Evolutionary conservation across 441 rosid species (phyloP).

Genomic region (Populus trichocarpa): DNA sequence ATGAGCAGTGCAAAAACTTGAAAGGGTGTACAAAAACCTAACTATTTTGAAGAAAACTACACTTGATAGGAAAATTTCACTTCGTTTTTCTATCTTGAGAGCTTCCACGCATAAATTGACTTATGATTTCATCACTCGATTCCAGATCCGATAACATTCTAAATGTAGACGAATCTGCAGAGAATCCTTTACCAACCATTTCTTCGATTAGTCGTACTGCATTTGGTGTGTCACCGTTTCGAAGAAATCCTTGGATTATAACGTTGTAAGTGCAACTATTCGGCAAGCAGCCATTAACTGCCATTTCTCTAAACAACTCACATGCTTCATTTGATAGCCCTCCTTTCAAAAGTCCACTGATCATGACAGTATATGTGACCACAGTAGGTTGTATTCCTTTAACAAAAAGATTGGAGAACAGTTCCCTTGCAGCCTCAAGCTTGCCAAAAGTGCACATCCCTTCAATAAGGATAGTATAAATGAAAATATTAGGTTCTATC

Average conservation of each 20-base stretch:
- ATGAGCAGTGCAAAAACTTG: not conserved
- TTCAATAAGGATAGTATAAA: constrained; percentile 13
- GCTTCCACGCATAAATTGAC: not conserved
- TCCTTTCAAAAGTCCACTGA: constrained; percentile 11
- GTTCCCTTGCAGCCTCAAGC: constrained; percentile 4
- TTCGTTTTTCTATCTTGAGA: not conserved
- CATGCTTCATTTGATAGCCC: constrained; percentile 8
- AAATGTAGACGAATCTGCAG: constrained; percentile 16
- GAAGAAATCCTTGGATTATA: constrained; percentile 14
- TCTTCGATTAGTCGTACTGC: constrained; percentile 7
- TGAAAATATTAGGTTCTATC: not conserved
- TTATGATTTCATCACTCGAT: not conserved
- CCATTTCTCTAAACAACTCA: constrained; percentile 18
- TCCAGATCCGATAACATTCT: not conserved
- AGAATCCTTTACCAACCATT: constrained; percentile 15
- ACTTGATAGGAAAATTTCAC: not conserved
- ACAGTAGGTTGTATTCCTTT: constrained; percentile 1
- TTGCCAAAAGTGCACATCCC: constrained; percentile 10
- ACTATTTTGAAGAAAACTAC: not conserved
- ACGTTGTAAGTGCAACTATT: constrained; percentile 15
- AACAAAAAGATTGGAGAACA: constrained; percentile 2
- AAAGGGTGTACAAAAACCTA: not conserved
- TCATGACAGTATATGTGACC: constrained; percentile 3
- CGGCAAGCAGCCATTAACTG: constrained; percentile 9
- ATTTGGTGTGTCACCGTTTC: not conserved